Conservation (phyloP, 192 early-diverging fungal genomes). For the Coemansia sp. region DNA sequence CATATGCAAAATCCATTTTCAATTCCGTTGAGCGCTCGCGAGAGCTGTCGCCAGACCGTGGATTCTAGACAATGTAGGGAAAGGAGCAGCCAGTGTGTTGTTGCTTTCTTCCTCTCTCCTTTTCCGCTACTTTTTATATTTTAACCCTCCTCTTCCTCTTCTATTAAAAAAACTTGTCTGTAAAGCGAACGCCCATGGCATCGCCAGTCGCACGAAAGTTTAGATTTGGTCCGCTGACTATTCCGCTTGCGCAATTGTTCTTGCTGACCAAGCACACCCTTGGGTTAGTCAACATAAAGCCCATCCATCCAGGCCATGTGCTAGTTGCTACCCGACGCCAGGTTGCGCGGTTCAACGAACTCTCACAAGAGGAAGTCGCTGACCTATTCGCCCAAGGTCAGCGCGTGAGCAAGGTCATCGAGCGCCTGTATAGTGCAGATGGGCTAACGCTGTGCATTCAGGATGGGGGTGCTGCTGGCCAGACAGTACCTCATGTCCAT, state of each 20-base stretch:
- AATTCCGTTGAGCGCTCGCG: conserved; percentile 19
- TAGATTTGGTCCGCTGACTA: conserved; percentile 72
- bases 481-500: conserved; percentile 89
- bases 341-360: conserved; percentile 71
- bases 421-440: conserved; percentile 67
- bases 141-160: neutral
- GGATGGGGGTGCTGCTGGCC: conserved; percentile 74
- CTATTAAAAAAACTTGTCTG: neutral
- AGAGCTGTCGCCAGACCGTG: conserved; percentile 49
- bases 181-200: neutral
- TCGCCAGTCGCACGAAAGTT: conserved; percentile 2
- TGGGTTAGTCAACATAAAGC: conserved; percentile 92
- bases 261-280: conserved; percentile 65
- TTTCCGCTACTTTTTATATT: neutral
- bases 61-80: conserved; percentile 19
- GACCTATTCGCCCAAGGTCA: conserved; percentile 86
- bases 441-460: conserved; percentile 78
- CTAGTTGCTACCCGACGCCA: conserved; percentile 71
- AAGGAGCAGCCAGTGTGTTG: neutral
- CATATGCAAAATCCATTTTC: neutral
- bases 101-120: neutral
- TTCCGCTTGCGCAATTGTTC: conserved; percentile 75
- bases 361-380: conserved; percentile 73
- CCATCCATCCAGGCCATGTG: conserved; percentile 79
- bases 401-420: conserved; percentile 69